A percentile compares a stretch with the other conserved stretches of the same genome.
phyloP scores from a whole-genome alignment of 306 rosid species.

The Myrica gale region DNA sequence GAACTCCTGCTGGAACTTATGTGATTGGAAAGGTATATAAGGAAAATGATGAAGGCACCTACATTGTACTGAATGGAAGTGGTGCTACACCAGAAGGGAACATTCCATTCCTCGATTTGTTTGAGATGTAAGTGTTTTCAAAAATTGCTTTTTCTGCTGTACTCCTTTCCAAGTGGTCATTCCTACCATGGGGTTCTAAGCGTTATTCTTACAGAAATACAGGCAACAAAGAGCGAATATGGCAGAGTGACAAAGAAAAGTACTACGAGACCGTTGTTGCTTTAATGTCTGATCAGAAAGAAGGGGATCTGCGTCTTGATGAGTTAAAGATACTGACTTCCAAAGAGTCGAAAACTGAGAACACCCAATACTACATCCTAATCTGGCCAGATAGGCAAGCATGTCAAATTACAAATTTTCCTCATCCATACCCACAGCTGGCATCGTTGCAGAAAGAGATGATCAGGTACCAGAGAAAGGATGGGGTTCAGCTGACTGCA shows the following conservation, averaged over 20 bases:
- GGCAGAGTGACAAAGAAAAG: constrained; percentile 86
- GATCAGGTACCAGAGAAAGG: constrained; percentile 93
- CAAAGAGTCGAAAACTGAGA: constrained; percentile 95
- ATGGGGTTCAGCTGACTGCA: constrained; percentile 96
- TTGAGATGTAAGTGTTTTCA: constrained; percentile 72
- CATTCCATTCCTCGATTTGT: constrained; percentile 94
- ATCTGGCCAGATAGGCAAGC: constrained; percentile 80
- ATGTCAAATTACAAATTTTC: constrained; percentile 77
- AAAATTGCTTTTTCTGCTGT: constrained; percentile 20
- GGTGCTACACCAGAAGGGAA: constrained; percentile 98
- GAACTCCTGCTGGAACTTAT: constrained; percentile 85
- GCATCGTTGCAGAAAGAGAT: constrained; percentile 92
- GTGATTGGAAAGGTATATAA: constrained; percentile 73
- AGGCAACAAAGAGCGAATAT: constrained; percentile 84
- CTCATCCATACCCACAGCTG: constrained; percentile 98
- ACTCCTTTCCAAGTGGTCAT: constrained; percentile 17
- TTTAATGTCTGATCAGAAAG: constrained; percentile 88
- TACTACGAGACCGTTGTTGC: constrained; percentile 84
- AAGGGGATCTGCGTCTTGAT: constrained; percentile 74
- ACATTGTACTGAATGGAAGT: constrained; percentile 71
- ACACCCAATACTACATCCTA: constrained; percentile 78
- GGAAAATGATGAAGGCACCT: constrained; percentile 57
- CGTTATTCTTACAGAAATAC: constrained; percentile 72
- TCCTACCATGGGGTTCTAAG: constrained; percentile 32
- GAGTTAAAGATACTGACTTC: constrained; percentile 77